Base-by-base conservation (phyloP, 768 basidiomycete species). In the Phaffia tasmanica region DNA sequence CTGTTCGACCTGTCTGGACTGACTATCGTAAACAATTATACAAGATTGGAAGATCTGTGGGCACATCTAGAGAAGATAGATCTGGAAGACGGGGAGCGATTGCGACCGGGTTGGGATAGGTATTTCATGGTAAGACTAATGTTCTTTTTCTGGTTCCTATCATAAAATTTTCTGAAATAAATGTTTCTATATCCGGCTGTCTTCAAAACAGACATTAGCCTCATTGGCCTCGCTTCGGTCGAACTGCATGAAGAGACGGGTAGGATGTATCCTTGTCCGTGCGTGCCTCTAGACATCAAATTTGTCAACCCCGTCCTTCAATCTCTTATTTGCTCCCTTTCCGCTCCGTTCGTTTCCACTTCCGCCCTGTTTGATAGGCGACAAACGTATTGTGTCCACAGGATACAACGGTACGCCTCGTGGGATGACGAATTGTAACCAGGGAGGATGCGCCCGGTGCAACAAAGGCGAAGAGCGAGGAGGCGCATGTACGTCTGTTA, bases 191-290 rank as follows among this genome's bases (percentile, higher is more conserved):
- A 23, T 19, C 30, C 23, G 35, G 23, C 7, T 19, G 27, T 15
- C 18, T 48, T 27, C 3, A 21, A 42, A 1, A 32, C 58, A 35
- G 56, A 62, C 54, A 27, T 54, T 97, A 42, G 93, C 94, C 18
- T 86, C 86, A 21, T 81, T 97, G 48, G 92, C 92, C 19, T 89
- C 92, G 18, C 84, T 77, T 25, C 67, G 78, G 46, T 92, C 90
- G 4, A 95, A 95, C 73, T 95, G 93, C 75, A 95, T 97, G 92
- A 95, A 97, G 75, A 83, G 93, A 9, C 83, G 95, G 2, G 95
- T 99, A 0, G 95, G 95, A 9, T 93, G 93, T 0, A 84, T 99
- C 23, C 79, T 99, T 32, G 93, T 97, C 35, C 83, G 89, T 29
- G 62, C 51, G 18, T 53, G 11, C 11, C 35, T 42, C 6, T 11